Evolutionary conservation across 257 asterid genomes (phyloP), one percentile per base, ranked within the genome.

Genomic region (Solanum verrucosum): DNA sequence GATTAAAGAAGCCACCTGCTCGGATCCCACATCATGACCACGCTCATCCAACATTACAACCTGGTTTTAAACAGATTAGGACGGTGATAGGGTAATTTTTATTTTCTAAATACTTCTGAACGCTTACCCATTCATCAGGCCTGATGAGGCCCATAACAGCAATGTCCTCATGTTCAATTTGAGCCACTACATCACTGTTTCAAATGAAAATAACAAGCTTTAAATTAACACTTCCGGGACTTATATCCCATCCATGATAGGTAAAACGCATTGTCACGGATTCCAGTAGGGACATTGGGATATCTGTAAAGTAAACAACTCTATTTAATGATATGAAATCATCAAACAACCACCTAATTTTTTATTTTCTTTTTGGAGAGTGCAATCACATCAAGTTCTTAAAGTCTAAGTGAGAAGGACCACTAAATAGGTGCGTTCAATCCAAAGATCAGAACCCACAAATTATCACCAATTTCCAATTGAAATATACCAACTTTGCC

Each of bases 1-100:
- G 83, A 96, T 91, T 29, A 96, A 91, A 65, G 95, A 91, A 88
- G 98, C 98, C 97, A 95, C 89, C 88, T 94, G 94, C 90, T 92
- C 93, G 7, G 99, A 96, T 35, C 93, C 90, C 87, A 95, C 44
- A 40, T 90, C 89, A 86, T 88, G 81, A 67, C 99, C 99, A 18
- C 59, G 91, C 89, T 96, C 98, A 87, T 96, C 98, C 90, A 95
- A 67, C 93, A 95, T 88, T 88, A 95, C 96, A 86, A 96, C 98
- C 98, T 95, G 92, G 87, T 88, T 67, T 86, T n/a, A 52, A 37
- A 72, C 23, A 85, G 88, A 37, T 49, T 79, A 88, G 11, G 68
- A 18, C 87, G 27, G 34, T 77, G 52, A 84, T 44, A 86, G 83
- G 63, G 33, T 72, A 23, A 37, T 73, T 35, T 73, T 73, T 37